phyloP scores from a whole-genome alignment of 306 rosid genomes.

The Neltuma alba region DNA sequence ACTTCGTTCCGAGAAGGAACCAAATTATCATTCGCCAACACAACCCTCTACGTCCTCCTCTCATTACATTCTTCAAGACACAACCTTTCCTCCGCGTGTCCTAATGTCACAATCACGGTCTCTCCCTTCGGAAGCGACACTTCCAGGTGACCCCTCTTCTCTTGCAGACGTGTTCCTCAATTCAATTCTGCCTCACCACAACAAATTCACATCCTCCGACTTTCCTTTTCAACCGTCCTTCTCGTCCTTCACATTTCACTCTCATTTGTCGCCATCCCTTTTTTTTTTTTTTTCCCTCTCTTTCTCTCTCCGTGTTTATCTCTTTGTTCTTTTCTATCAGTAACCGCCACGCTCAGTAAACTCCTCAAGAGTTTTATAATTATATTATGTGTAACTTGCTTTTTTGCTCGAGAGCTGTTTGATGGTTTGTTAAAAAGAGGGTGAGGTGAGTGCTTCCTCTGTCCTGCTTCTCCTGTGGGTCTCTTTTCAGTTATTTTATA shows the following conservation, averaged over 20 bases:
- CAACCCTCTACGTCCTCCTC: neutral
- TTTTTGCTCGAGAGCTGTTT: neutral
- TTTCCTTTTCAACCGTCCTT: neutral
- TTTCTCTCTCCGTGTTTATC: neutral
- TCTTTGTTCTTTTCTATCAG: neutral
- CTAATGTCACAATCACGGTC: neutral
- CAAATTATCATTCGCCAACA: neutral
- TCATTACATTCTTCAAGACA: neutral
- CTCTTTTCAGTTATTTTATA: constrained; percentile 15
- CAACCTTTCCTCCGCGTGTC: neutral
- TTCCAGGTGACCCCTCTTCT: neutral
- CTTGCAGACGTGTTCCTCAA: neutral
- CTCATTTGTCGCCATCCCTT: neutral
- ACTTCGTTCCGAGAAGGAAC: neutral
- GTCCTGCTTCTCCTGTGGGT: neutral
- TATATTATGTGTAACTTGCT: neutral
- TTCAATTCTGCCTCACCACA: neutral
- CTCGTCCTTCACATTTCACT: neutral
- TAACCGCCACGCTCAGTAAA: neutral
- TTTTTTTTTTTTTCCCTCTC: no score
- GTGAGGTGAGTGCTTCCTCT: neutral
- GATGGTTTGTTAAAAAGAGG: neutral
- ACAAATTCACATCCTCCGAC: neutral
- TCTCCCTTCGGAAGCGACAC: neutral
- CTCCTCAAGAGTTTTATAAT: neutral